These are phyloP conservation scores for Solanum dulcamara DNA, from an alignment of 257 asterid species.

Conservation along the genomic window DNA sequence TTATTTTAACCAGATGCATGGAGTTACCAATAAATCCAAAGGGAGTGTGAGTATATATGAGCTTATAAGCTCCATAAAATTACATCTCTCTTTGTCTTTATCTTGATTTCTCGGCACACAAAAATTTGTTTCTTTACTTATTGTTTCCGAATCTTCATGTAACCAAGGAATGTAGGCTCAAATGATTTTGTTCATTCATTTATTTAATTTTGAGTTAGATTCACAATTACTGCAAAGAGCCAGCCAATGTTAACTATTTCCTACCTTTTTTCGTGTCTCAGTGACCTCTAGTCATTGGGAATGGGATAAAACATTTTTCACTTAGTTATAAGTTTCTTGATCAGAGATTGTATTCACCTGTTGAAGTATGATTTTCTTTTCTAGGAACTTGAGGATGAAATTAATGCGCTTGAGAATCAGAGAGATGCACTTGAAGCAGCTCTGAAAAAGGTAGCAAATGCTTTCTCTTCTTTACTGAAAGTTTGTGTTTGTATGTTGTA, in stretches of 20 bases:
- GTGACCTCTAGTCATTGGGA: not conserved
- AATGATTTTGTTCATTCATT: not conserved
- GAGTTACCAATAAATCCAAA: not conserved
- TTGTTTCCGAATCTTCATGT: not conserved
- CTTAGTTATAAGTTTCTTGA: not conserved
- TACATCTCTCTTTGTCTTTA: not conserved
- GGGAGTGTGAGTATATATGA: not conserved
- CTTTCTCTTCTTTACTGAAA: conserved; percentile 1
- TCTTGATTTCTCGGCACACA: not conserved
- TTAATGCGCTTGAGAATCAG: conserved; percentile 46
- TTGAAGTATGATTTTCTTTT: conserved; percentile 16
- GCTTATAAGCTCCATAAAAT: not conserved
- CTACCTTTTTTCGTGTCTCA: not conserved
- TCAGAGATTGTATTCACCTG: conserved; percentile 4
- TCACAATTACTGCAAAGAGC: not conserved
- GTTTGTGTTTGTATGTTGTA: not conserved
- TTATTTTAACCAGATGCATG: not conserved
- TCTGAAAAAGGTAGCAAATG: conserved; percentile 45
- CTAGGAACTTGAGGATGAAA: conserved; percentile 62
- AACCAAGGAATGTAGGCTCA: not conserved
- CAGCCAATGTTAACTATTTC: not conserved
- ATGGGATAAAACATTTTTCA: not conserved
- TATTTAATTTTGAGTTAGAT: not conserved
- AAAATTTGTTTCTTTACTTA: not conserved
- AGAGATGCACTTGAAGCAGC: conserved; percentile 66